Base-by-base conservation (phyloP, 108 stramenopile species). In the Chaetoceros tenuissimus region DNA sequence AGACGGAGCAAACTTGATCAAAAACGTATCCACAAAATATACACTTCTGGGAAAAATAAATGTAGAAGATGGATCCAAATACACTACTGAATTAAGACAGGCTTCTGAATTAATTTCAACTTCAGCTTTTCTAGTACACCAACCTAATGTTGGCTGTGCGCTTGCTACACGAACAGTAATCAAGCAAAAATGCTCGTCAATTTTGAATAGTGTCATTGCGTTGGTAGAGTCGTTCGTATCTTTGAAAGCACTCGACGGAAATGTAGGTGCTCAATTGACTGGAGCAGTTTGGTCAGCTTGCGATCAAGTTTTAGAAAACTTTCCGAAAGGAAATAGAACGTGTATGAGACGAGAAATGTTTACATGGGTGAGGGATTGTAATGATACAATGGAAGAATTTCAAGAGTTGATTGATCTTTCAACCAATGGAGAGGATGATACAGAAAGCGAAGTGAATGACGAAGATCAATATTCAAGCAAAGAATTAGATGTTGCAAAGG, bases 251-350 rank as follows among this genome's bases (percentile, higher is more conserved):
- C 13, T 58, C 45, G 76, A 82, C 3, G 57, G 67, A 20, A 72
- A 75, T 46, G 23, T 79, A 16, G 85, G 67, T 24, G 85, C 89
- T 0, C 84, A 80, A 68, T 74, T 73, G 48, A 76, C 79, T 1
- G 89, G 89, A 8, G 81, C 82, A 8, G 84, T 92, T 18, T 92
- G 89, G 89, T 57, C 71, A 8, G 63, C 82, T 18, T 92, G 89
- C 55, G 78, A 92, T 48, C 52, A 59, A 0, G 66, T 83, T 44
- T 23, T 78, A 13, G 63, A 67, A 1, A 59, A 62, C 19, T 62
- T 66, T 48, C 65, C 65, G 5, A 60, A 57, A 27, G 83, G 84
- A 24, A 92, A 92, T 73, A 79, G 86, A 24, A 76, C 71, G 24
- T 68, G 79, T 3, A 87, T 87, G 69, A 72, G 84, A 51, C 62